A percentile compares a stretch with the other conserved stretches of the same genome.
phyloP scores from a whole-genome alignment of 495 filamentous ascomycete genomes.

The Jackrogersella minutella region DNA sequence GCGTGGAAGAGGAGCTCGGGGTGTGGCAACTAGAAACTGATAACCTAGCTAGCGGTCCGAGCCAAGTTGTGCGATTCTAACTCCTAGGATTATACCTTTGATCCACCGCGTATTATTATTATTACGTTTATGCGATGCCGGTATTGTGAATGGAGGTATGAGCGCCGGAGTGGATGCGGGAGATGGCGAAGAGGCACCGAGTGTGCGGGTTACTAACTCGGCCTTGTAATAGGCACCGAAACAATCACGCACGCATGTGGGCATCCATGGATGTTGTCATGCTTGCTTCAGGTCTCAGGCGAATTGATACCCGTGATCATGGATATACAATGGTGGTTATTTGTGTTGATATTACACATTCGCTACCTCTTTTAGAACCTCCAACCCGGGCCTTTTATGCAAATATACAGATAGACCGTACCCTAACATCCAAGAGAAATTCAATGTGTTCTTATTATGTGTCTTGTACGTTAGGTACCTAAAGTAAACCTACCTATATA shows the following conservation, averaged over 20 bases:
- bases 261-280: not conserved
- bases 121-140: not conserved
- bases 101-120: not conserved
- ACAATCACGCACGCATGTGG: not conserved
- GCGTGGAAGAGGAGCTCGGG: constrained; percentile 48
- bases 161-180: too few relatives aligned
- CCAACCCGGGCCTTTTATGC: not conserved
- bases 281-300: not conserved
- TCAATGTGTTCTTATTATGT: too few relatives aligned
- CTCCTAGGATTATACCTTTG: not conserved
- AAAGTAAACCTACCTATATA: too few relatives aligned
- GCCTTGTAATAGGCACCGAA: not conserved
- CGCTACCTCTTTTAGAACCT: not conserved
- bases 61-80: not conserved
- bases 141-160: not conserved
- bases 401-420: not conserved
- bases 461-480: too few relatives aligned
- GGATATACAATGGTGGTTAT: not conserved
- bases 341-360: not conserved
- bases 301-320: not conserved
- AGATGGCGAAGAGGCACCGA: not conserved
- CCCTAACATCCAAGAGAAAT: too few relatives aligned
- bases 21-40: constrained; percentile 19
- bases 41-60: constrained; percentile 5
- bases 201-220: not conserved